phyloP scores from a whole-genome alignment of 177 flowering plant genomes.

The Tripterygium wilfordii region DNA sequence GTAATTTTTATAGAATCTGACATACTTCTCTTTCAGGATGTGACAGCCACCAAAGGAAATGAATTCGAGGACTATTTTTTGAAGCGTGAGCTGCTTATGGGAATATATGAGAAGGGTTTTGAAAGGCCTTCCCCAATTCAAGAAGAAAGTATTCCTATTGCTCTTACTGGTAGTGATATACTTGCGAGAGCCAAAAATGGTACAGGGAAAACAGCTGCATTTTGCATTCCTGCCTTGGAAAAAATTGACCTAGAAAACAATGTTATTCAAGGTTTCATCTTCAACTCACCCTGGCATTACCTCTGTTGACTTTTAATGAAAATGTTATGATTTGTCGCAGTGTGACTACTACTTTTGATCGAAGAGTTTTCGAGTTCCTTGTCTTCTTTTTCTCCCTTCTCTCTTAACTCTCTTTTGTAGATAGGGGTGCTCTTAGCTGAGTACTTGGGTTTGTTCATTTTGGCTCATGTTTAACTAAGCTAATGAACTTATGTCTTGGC shows the following conservation, averaged over 20 bases:
- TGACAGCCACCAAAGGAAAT: slow-evolving; percentile 97
- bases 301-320: neutral
- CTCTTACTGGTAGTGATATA: slow-evolving; percentile 94
- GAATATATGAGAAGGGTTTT: slow-evolving; percentile 97
- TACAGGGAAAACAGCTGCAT: slow-evolving; percentile 97
- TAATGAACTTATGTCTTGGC: too few species aligned
- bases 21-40: slow-evolving; percentile 57
- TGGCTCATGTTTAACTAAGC: too few species aligned
- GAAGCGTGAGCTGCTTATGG: slow-evolving; percentile 94
- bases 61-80: slow-evolving; percentile 97
- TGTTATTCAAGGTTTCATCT: slow-evolving; percentile 79
- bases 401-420: too few species aligned
- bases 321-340: too few species aligned
- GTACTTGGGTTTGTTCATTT: too few species aligned
- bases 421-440: too few species aligned
- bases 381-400: too few species aligned
- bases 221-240: slow-evolving; percentile 95
- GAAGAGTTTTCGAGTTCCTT: too few species aligned
- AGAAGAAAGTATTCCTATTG: slow-evolving; percentile 98
- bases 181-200: slow-evolving; percentile 99
- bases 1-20: neutral
- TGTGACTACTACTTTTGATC: too few species aligned
- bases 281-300: neutral
- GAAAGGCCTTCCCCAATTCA: slow-evolving; percentile 98
- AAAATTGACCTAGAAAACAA: slow-evolving; percentile 92